Evolutionary conservation across 805 yeast genomes (phyloP).

Genomic region (Kluyveromyces starmeri): DNA sequence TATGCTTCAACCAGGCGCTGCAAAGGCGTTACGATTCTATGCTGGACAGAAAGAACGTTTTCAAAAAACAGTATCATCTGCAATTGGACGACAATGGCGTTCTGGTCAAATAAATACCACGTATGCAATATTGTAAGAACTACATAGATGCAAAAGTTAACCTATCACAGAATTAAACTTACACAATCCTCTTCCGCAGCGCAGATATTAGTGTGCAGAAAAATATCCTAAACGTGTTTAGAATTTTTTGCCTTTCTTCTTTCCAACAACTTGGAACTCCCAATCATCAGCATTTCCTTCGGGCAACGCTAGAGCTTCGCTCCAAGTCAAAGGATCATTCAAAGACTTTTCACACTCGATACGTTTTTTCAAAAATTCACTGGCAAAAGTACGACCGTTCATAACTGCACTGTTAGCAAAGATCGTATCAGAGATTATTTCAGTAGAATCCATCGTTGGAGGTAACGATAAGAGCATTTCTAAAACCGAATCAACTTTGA

Average conservation of each 20-base stretch:
- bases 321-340: conserved; percentile 56
- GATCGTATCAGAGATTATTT: conserved; percentile 85
- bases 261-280: conserved; percentile 59
- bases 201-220: no score
- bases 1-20: conserved; percentile 85
- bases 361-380: conserved; percentile 76
- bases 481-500: conserved; percentile 69
- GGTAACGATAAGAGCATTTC: conserved; percentile 78
- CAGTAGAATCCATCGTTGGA: conserved; percentile 60
- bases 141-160: no score
- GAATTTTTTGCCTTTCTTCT: conserved; percentile 45
- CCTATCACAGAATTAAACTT: no score
- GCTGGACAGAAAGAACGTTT: conserved; percentile 31
- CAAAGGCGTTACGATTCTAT: conserved; percentile 54
- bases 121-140: no score
- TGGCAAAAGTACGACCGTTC: conserved; percentile 93
- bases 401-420: conserved; percentile 80
- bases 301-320: conserved; percentile 49
- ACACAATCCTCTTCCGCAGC: no score
- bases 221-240: no score
- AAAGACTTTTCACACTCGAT: conserved; percentile 53
- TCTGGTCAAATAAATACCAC: conserved; percentile 10
- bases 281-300: conserved; percentile 41
- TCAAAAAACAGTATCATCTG: conserved; percentile 25
- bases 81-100: conserved; percentile 25